Base-by-base conservation (phyloP, 257 asterid genomes). In the Salvia hispanica region DNA sequence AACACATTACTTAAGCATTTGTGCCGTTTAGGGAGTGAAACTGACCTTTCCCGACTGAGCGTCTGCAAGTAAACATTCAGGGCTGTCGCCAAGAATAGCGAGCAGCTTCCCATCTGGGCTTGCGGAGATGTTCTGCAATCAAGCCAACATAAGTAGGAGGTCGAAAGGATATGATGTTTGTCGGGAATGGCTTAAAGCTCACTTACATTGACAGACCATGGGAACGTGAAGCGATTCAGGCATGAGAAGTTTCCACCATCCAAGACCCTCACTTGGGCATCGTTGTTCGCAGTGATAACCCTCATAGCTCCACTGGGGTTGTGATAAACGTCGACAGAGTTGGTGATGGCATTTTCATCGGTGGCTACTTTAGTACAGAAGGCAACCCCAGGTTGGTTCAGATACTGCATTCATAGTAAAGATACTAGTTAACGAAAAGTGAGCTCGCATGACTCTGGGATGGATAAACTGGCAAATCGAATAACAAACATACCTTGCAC, bases 141-240 rank as follows among this genome's bases (percentile, higher is more conserved):
- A 15, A 14, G 52, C 43, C 16, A 12, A 6, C 0, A 44, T 7
- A 28, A 66, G 28, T 37, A 66, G 45, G 52, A 37, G 54, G 16
- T 8, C 25, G 37, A 66, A 28, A 55, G 72, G 56, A 25, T 25
- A 25, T 25, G 31, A 25, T 25, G 31, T 25, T 25, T 2, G 31
- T 25, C 44, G 54, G 11, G 9, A 33, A 39, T 4, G 52, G 7
- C 31, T 10, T 5, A 25, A 28, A 44, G 54, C 47, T 50, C 44
- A 85, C 98, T 85, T 72, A 91, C 98, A 56, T 91, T 91, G 12
- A 89, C 98, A 58, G 95, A 92, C 98, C 98, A 92, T 0, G 98
- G 98, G 75, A 84, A 92, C 5, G 84, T 67, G 81, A 84, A 87
- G 33, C 61, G 76, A 36, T 61, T 82, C 28, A 85, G 69, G 75